Conservation (phyloP, 139 green algal species). For the Trebouxia sp. region DNA sequence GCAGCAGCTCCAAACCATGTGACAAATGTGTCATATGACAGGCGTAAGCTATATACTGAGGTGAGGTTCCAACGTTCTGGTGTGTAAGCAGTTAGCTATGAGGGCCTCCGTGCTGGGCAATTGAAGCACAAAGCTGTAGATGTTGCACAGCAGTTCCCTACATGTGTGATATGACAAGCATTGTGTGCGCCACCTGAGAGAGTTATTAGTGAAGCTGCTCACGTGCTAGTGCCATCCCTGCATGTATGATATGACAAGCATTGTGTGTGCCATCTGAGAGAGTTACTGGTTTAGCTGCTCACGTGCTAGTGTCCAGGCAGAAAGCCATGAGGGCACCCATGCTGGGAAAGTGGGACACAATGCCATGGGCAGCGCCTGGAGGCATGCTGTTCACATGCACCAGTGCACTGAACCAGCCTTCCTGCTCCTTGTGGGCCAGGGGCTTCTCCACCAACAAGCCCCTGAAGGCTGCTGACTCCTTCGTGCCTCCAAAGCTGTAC, state of each 20-base stretch:
- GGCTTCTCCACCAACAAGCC: not conserved
- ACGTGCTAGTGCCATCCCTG: slow-evolving; percentile 28
- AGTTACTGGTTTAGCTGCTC: no score
- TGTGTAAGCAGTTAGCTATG: no score
- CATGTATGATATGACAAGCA: no score
- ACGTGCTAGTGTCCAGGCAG: slow-evolving; percentile 25
- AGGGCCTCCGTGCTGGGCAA: not conserved
- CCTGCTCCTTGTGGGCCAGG: not conserved
- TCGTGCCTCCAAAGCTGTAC: slow-evolving; percentile 22
- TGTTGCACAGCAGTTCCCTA: no score
- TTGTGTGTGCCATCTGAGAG: not conserved
- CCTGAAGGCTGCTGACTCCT: not conserved
- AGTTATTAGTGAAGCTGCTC: no score
- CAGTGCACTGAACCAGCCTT: slow-evolving; percentile 12
- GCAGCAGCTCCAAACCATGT: not conserved
- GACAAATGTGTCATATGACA: no score
- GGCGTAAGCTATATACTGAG: no score
- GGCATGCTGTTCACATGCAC: slow-evolving; percentile 11
- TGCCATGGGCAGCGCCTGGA: not conserved
- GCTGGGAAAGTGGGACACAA: slow-evolving; percentile 6
- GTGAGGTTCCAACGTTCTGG: no score
- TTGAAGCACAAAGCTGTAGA: not conserved
- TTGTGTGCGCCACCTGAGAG: not conserved
- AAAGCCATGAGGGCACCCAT: slow-evolving; percentile 19
- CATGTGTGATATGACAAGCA: no score